These are phyloP conservation scores for Microcos paniculata DNA, from an alignment of 345 rosid genomes.

Conservation along the genomic window DNA sequence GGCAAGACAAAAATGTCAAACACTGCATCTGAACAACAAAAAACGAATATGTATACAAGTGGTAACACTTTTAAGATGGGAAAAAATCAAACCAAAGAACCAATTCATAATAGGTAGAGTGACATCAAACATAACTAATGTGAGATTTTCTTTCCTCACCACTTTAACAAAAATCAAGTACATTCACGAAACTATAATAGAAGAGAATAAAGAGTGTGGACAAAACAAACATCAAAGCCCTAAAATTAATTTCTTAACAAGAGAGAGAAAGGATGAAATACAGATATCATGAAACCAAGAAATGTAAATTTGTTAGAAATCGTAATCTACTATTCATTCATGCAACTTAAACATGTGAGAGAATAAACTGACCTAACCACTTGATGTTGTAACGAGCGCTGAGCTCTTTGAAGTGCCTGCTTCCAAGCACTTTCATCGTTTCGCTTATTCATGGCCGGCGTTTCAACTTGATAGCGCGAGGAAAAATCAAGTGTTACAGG, in stretches of 20 bases:
- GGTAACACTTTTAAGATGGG: not conserved
- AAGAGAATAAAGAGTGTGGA: not conserved
- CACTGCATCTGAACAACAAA: not conserved
- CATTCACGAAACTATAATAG: not conserved
- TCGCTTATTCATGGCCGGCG: constrained; percentile 58
- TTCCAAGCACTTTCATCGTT: constrained; percentile 90
- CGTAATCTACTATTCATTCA: not conserved
- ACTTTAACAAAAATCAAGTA: not conserved
- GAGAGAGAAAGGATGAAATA: not conserved
- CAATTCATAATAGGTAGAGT: not conserved
- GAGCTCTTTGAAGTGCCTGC: constrained; percentile 75
- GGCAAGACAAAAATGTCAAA: constrained; percentile 2
- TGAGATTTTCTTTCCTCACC: not conserved
- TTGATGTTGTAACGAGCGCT: constrained; percentile 82
- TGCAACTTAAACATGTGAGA: not conserved
- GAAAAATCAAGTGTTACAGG: constrained; percentile 70
- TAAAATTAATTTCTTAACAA: not conserved
- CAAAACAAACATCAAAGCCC: not conserved
- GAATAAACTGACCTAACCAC: constrained; percentile 48
- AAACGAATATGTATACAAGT: not conserved
- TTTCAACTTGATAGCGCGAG: constrained; percentile 69
- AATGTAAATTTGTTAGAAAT: not conserved
- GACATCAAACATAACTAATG: not conserved
- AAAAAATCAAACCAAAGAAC: not conserved
- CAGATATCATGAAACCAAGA: not conserved